These are phyloP conservation scores for Pleurotus giganteus DNA, from an alignment of 768 basidiomycete genomes.

Conservation along the genomic window DNA sequence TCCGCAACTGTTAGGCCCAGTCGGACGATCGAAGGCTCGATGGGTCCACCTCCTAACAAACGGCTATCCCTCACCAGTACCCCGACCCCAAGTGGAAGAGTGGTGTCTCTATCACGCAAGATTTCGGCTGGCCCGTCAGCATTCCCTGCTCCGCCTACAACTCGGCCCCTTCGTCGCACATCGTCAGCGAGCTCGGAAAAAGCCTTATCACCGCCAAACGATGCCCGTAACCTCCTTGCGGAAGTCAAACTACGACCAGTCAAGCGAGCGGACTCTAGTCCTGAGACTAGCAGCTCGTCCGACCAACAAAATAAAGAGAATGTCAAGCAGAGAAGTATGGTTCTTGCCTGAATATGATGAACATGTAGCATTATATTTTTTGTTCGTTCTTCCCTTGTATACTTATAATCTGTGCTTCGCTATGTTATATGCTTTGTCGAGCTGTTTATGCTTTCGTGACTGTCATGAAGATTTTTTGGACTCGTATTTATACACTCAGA, in stretches of 20 bases:
- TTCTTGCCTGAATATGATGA: constrained; percentile 11
- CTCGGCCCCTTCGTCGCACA: constrained; percentile 27
- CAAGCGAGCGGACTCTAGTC: constrained; percentile 2
- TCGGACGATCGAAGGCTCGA: constrained; percentile 34
- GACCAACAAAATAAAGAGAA: constrained; percentile 5
- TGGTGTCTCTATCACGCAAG: constrained; percentile 32
- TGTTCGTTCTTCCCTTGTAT: neutral
- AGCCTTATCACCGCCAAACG: neutral
- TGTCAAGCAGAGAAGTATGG: constrained; percentile 15
- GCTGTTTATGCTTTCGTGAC: too few relatives aligned
- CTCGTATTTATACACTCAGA: too few relatives aligned
- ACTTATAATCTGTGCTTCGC: constrained; percentile 4
- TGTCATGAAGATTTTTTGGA: too few relatives aligned
- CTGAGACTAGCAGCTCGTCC: constrained; percentile 1
- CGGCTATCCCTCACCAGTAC: constrained; percentile 34
- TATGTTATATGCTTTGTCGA: neutral
- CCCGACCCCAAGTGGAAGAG: constrained; percentile 34
- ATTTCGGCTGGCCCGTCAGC: constrained; percentile 28
- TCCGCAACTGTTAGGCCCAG: constrained; percentile 19
- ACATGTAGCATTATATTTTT: constrained; percentile 1
- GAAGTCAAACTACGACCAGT: constrained; percentile 6
- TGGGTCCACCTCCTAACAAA: constrained; percentile 50
- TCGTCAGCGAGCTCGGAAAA: constrained; percentile 25
- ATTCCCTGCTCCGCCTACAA: constrained; percentile 27
- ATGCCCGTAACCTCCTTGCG: neutral